phyloP scores from a whole-genome alignment of 352 stramenopile species.

The Phytophthora citricola region DNA sequence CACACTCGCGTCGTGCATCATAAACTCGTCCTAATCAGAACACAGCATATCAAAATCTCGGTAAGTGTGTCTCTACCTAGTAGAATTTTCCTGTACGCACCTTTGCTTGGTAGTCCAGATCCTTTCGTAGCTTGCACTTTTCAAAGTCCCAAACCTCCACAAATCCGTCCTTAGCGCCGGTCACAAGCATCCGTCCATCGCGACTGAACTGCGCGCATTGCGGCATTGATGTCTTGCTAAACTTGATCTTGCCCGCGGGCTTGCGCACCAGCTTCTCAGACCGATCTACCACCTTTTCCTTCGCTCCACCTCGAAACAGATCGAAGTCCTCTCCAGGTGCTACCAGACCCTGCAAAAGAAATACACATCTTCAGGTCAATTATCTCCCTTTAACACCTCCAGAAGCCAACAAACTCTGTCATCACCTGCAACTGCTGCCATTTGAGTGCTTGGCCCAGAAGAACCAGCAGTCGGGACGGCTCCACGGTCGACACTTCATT shows the following conservation, averaged over 20 bases:
- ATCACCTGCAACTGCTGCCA: conserved; percentile 86
- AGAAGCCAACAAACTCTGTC: not conserved
- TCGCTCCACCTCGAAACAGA: conserved; percentile 76
- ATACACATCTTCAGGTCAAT: conserved; percentile 2
- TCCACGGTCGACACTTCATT: conserved; percentile 79
- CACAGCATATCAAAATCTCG: not conserved
- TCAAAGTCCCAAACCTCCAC: conserved; percentile 95
- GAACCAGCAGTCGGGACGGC: conserved; percentile 88
- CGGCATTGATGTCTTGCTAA: conserved; percentile 82
- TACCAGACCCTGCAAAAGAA: conserved; percentile 57
- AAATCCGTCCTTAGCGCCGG: conserved; percentile 94
- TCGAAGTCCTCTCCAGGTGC: conserved; percentile 74
- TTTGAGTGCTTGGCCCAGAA: conserved; percentile 91
- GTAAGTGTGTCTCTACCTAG: not conserved
- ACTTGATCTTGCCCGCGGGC: conserved; percentile 88
- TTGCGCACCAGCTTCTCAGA: conserved; percentile 73
- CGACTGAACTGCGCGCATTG: conserved; percentile 90
- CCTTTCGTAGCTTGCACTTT: conserved; percentile 90
- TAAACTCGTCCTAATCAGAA: conserved; percentile 84
- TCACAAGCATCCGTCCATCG: conserved; percentile 91
- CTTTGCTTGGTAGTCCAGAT: conserved; percentile 94
- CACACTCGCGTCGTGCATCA: conserved; percentile 92
- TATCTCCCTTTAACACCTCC: not conserved
- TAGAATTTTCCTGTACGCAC: conserved; percentile 23
- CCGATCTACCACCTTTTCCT: conserved; percentile 61